A percentile compares a stretch with the other conserved stretches of the same genome.
Conservation (phyloP, 108 stramenopile genomes). For the Nitzschia sp. region DNA sequence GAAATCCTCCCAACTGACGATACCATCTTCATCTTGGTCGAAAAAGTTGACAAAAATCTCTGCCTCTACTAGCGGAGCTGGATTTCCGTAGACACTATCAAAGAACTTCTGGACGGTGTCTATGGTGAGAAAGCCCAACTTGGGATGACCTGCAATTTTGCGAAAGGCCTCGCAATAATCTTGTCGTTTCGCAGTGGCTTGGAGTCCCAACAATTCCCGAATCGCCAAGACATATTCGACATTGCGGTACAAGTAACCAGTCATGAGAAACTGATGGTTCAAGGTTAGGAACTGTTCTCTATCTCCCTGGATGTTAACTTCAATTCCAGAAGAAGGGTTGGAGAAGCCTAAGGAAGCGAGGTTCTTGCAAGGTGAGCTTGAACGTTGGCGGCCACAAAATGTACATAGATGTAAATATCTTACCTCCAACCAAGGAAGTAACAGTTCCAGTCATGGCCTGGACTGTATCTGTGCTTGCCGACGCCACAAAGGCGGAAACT, state of each 20-base stretch:
- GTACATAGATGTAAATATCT: too few species aligned
- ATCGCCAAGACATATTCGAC: slow-evolving; percentile 89
- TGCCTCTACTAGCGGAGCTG: slow-evolving; percentile 71
- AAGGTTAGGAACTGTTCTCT: slow-evolving; percentile 77
- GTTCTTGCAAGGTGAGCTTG: too few species aligned
- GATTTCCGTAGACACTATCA: slow-evolving; percentile 60
- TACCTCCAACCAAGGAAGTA: slow-evolving; percentile 62
- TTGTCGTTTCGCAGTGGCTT: slow-evolving; percentile 56
- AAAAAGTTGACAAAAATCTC: slow-evolving; percentile 82
- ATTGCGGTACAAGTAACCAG: slow-evolving; percentile 89
- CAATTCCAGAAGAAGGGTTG: slow-evolving; percentile 66
- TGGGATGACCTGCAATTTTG: not conserved
- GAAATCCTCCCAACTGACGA: slow-evolving; percentile 83
- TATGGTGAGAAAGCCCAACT: slow-evolving; percentile 74
- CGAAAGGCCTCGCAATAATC: slow-evolving; percentile 85
- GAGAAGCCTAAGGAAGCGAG: slow-evolving; percentile 40
- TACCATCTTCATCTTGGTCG: slow-evolving; percentile 83
- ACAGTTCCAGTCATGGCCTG: slow-evolving; percentile 83
- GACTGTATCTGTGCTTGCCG: slow-evolving; percentile 77
- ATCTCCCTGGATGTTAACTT: slow-evolving; percentile 65
- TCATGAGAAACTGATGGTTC: slow-evolving; percentile 90
- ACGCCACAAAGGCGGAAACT: slow-evolving; percentile 65
- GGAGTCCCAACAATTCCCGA: slow-evolving; percentile 69
- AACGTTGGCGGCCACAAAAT: too few species aligned
- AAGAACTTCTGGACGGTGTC: slow-evolving; percentile 66